Evolutionary conservation across 2,329 filamentous ascomycete genomes (phyloP), one percentile per base, ranked within the genome.

Genomic region (Ophiosphaerella herpotricha): DNA sequence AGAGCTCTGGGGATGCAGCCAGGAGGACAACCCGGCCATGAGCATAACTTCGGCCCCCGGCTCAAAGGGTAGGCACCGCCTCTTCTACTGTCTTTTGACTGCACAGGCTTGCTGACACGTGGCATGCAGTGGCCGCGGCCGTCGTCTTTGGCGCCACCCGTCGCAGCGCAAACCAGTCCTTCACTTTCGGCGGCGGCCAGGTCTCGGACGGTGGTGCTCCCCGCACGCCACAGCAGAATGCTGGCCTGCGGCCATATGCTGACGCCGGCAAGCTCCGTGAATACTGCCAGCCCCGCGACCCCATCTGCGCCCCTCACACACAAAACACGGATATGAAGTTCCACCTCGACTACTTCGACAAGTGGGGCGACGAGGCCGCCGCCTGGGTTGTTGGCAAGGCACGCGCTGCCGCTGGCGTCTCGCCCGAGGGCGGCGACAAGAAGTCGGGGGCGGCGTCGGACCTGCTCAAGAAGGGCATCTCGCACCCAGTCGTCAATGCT

Each of bases 201-300:
- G 38, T 60, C 32, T 64, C 52, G 21, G 46, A 63, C 13, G 63
- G 63, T 37, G 48, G 54, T 26, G 60, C 61, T 2, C 58, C 63
- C 18, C 60, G 63, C 31, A 56, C 61, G 7, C 49, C 53, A 4
- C 50, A 60, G 38, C 46, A 66, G 45, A 55, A 57, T 31, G 58
- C 59, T 9, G 61, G 58, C n/a, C 48, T 64, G 13, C 50, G 61
- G 42, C 60, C 60, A 13, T 66, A 63, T 35, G 57, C 50, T 21
- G 54, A 66, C 23, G 77, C 80, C 3, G 67, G 64, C 7, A 82
- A 80, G 57, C 80, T 86, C 50, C 75, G 84, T 70, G 83, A 82
- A 7, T 87, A 86, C 75, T 87, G 85, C 65, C 84, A 87, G 58
- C 73, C 78, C 4, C 62, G 79, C 3, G 84, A 87, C 52, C 83